Base-by-base conservation (phyloP, 192 early-diverging fungal species). In the Obelidium mucronatum region DNA sequence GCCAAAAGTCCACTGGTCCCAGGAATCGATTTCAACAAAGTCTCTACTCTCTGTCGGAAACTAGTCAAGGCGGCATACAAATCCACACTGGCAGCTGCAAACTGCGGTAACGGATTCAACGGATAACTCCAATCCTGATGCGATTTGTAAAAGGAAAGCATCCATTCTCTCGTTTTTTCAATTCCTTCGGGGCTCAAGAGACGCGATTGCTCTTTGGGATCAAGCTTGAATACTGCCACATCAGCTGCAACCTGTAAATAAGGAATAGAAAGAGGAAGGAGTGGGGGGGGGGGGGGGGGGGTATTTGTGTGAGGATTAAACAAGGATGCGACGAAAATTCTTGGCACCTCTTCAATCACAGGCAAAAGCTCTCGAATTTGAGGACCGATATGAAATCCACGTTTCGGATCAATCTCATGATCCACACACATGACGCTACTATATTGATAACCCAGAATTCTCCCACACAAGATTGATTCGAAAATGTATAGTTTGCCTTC, bases 401-500 rank as follows among this genome's bases (percentile, higher is more conserved):
- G 19, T 36, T 54, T 67, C 1, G 40, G 67, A 31, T 36, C 22
- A 37, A 76, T 61, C 34, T 69, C 48, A 40, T 82, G 78, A 55
- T 82, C 77, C 3, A 71, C 66, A 31, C 42, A 24, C 54, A 66
- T 6, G 6, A 82, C 63, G 24, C 55, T 61, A 24, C 52, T 59
- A 42, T 82, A 62, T 37, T 73, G 52, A 30, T 64, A 72, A 24
- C 67, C 74, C 40, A 79, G 60, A 8, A 82, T 69, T 17, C 44
- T 58, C 30, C 80, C 80, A 19, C 73, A 71, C 39, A 82, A 52
- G 8, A 82, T 61, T 3, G 77, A 79, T 69, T 82, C 80, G 67
- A 64, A 82, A 2, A 82, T 22, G 58, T 82, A 82, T 30, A 82
- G 73, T 40, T 68, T 79, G 3, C 73, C 78, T n/a, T 73, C 77